Evolutionary conservation across 805 yeast species (phyloP).

Genomic region (Starmerella powellii): DNA sequence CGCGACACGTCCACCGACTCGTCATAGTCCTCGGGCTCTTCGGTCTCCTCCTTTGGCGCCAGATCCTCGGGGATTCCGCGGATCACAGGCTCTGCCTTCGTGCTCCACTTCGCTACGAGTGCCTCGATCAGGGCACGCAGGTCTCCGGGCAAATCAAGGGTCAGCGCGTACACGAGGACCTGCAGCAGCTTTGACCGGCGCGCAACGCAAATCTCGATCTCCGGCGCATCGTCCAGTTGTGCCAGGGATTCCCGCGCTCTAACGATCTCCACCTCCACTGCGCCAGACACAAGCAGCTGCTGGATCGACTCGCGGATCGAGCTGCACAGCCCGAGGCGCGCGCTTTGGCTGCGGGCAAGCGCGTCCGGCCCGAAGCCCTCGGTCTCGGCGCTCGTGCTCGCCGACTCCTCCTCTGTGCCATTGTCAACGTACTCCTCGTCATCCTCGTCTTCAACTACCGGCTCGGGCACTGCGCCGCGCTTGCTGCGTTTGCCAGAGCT

Average conservation of each 20-base stretch:
- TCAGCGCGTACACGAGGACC: slow-evolving; percentile 12
- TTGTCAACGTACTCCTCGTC: slow-evolving; percentile 17
- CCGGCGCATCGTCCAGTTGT: slow-evolving; percentile 15
- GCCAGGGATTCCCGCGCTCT: slow-evolving; percentile 4
- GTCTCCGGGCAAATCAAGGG: slow-evolving; percentile 1
- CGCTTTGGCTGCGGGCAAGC: slow-evolving; percentile 15
- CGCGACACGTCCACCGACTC: slow-evolving; percentile 2
- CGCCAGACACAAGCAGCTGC: slow-evolving; percentile 1
- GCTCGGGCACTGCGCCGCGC: not conserved
- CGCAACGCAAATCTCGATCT: slow-evolving; percentile 20
- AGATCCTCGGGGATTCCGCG: slow-evolving; percentile 23
- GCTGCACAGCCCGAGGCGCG: slow-evolving; percentile 13
- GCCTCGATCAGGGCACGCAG: slow-evolving; percentile 5
- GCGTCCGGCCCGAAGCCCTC: slow-evolving; percentile 4
- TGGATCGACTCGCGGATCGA: slow-evolving; percentile 9
- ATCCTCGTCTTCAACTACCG: slow-evolving; percentile 7
- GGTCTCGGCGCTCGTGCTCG: slow-evolving; percentile 4
- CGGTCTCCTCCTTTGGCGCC: slow-evolving; percentile 16
- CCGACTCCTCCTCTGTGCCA: slow-evolving; percentile 8
- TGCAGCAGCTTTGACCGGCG: slow-evolving; percentile 20
- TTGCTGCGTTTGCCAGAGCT: slow-evolving; percentile 15
- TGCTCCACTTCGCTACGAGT: slow-evolving; percentile 15
- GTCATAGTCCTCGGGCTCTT: slow-evolving; percentile 13
- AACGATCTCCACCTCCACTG: not conserved
- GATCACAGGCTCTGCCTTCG: slow-evolving; percentile 21